A percentile compares a stretch with the other conserved stretches of the same genome.
Evolutionary conservation across 1,284 basidiomycete species (phyloP).

Genomic region (Cystobasidiaceae sp.): DNA sequence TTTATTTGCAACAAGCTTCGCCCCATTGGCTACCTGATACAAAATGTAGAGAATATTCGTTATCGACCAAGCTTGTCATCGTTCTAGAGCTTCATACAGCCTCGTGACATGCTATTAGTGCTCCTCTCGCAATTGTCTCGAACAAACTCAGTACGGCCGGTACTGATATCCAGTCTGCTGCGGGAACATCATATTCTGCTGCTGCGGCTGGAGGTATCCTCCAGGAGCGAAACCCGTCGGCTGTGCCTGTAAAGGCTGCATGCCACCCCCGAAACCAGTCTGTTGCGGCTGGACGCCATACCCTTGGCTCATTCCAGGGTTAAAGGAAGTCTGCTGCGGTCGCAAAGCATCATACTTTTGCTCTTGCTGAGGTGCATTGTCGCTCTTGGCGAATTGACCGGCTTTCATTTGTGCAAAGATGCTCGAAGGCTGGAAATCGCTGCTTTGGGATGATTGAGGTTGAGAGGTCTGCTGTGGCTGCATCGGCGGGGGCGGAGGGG

Average conservation of each 20-base stretch:
- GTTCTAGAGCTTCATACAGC: no score
- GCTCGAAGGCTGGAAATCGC: conserved; percentile 66
- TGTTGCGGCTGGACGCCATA: conserved; percentile 4
- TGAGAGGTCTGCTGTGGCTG: conserved; percentile 43
- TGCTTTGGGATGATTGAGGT: conserved; percentile 31
- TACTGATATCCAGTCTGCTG: conserved; percentile 37
- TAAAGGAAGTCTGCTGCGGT: conserved; percentile 41
- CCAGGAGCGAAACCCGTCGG: conserved; percentile 33
- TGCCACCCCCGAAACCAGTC: background rate
- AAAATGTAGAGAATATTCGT: no score
- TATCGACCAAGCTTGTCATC: no score
- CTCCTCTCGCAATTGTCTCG: no score
- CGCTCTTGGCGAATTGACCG: conserved; percentile 69
- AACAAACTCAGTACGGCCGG: conserved; percentile 10
- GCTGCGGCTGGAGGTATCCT: conserved; percentile 19
- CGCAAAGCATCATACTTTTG: conserved; percentile 70
- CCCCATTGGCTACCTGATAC: no score
- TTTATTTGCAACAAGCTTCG: no score
- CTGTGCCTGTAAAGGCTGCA: conserved; percentile 31
- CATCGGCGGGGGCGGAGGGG: conserved; percentile 3
- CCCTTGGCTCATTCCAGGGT: background rate
- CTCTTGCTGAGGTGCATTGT: conserved; percentile 55
- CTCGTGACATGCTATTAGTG: no score
- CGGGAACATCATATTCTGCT: conserved; percentile 32
- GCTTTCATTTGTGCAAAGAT: conserved; percentile 95